These are phyloP conservation scores for Plasmodium coatneyi DNA, from an alignment of 169 alveolate species.

Conservation along the genomic window DNA sequence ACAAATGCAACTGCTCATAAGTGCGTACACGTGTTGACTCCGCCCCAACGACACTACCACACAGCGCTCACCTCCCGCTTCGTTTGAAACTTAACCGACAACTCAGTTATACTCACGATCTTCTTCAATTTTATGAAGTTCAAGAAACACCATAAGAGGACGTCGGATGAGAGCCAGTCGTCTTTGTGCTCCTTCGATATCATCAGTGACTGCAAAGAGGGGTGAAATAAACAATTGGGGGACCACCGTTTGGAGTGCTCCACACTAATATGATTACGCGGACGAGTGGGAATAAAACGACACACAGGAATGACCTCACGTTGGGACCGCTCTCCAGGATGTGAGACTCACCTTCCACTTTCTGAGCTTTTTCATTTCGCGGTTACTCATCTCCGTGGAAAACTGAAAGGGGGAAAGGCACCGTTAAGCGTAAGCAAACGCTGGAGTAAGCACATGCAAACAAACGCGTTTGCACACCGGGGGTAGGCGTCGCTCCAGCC, in stretches of 20 bases:
- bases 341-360: slow-evolving; percentile 40
- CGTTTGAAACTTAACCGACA: slow-evolving; percentile 57
- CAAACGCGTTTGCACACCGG: background rate
- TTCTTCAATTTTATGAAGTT: slow-evolving; percentile 52
- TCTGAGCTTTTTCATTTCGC: slow-evolving; percentile 10
- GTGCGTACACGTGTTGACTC: background rate
- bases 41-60: background rate
- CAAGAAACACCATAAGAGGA: slow-evolving; percentile 44
- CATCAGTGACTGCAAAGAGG: slow-evolving; percentile 13
- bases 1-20: background rate
- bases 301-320: background rate
- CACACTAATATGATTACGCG: background rate
- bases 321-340: background rate
- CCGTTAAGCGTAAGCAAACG: background rate
- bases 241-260: background rate
- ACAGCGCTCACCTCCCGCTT: slow-evolving; percentile 36
- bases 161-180: slow-evolving; percentile 73
- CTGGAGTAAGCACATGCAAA: background rate
- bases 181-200: slow-evolving; percentile 41
- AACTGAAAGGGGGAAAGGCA: slow-evolving; percentile 3
- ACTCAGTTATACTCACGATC: slow-evolving; percentile 52
- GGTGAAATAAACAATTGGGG: too few species aligned
- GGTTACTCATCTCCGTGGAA: slow-evolving; percentile 30
- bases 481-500: background rate
- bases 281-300: background rate